Conservation (phyloP, 805 yeast species). For the Metschnikowia santaceciliae region DNA sequence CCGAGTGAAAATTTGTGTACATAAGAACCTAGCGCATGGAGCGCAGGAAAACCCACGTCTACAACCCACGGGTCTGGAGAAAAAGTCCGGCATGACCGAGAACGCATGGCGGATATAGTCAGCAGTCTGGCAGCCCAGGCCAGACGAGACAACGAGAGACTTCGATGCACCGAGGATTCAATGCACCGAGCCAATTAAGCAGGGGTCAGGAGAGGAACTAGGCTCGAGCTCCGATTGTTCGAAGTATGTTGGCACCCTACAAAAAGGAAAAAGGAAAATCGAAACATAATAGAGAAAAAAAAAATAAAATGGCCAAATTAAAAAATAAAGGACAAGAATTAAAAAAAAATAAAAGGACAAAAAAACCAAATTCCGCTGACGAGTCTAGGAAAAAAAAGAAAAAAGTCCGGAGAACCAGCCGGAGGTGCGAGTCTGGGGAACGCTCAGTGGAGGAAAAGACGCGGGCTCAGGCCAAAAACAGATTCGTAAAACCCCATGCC, state of each 20-base stretch:
- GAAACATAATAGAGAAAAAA: not conserved
- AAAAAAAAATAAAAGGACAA: not conserved
- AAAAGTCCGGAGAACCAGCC: constrained; percentile 2
- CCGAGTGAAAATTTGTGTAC: constrained; percentile 2
- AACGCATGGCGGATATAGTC: not conserved
- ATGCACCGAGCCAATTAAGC: not conserved
- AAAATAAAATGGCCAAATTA: not conserved
- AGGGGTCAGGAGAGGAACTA: not conserved
- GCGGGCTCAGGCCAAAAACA: not conserved
- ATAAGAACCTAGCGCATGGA: not conserved
- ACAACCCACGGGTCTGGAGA: constrained; percentile 2
- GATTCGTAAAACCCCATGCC: not conserved
- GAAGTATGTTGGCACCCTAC: not conserved
- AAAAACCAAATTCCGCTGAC: not conserved
- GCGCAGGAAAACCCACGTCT: constrained; percentile 1
- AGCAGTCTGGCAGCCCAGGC: not conserved
- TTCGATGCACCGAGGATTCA: not conserved
- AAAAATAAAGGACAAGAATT: not conserved
- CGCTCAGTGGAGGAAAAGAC: not conserved
- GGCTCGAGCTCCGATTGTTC: not conserved
- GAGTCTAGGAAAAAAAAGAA: not conserved
- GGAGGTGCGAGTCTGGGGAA: constrained; percentile 3
- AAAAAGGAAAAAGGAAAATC: not conserved
- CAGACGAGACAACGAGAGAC: too few relatives aligned
- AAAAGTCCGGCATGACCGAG: constrained; percentile 1